Evolutionary conservation across 257 asterid species (phyloP).

Genomic region (Fraxinus excelsior): DNA sequence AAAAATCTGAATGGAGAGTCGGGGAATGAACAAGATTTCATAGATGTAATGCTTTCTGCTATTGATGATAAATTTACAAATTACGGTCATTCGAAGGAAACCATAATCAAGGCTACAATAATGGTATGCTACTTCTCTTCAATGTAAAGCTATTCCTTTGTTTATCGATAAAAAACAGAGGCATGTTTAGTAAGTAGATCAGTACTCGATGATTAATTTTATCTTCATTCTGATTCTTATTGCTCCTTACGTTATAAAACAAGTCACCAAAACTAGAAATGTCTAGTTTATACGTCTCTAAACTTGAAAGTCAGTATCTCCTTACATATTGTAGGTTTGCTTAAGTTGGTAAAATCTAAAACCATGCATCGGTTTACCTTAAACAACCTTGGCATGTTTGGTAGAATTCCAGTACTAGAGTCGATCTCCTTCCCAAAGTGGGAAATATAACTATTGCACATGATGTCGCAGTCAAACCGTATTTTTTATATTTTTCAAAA

Average conservation of each 20-base stretch:
- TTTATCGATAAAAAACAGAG: neutral
- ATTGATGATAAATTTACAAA: conserved; percentile 31
- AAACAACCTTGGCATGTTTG: too few relatives aligned
- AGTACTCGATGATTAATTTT: neutral
- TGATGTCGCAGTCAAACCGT: too few relatives aligned
- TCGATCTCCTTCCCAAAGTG: too few relatives aligned
- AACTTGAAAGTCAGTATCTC: neutral
- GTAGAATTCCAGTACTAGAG: too few relatives aligned
- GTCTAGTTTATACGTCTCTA: too few relatives aligned
- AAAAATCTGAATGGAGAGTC: neutral
- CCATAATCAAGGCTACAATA: conserved; percentile 51
- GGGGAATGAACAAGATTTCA: conserved; percentile 41
- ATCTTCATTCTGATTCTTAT: neutral
- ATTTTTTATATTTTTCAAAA: too few relatives aligned
- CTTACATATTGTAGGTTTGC: neutral
- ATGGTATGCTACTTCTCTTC: conserved; percentile 33
- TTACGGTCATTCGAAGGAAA: conserved; percentile 36
- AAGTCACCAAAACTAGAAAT: neutral
- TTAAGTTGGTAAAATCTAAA: too few relatives aligned
- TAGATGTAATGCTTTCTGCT: conserved; percentile 52
- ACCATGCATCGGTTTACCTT: too few relatives aligned
- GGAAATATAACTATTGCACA: too few relatives aligned
- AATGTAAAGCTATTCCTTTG: neutral
- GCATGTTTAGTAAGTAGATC: neutral
- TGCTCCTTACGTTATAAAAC: neutral